Evolutionary conservation across 495 filamentous ascomycete species (phyloP).

Genomic region (Lindgomyces ingoldianus): DNA sequence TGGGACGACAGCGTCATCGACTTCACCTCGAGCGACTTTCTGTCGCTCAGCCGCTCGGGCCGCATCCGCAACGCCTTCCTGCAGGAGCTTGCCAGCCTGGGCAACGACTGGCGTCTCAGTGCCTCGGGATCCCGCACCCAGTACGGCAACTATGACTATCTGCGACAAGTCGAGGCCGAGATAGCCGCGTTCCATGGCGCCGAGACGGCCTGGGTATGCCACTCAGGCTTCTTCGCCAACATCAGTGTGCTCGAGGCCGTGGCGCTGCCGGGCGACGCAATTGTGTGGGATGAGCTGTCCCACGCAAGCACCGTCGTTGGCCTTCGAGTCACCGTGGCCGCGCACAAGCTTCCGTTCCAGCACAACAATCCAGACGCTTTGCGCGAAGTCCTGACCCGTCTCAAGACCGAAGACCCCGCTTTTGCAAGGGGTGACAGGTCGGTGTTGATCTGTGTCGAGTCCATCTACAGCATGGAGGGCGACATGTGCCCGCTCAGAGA

Average conservation of each 20-base stretch:
- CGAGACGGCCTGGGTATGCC: conserved; percentile 63
- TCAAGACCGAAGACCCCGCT: neutral
- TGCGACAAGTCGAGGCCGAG: conserved; percentile 60
- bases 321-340: conserved; percentile 66
- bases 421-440: conserved; percentile 58
- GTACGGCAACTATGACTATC: conserved; percentile 67
- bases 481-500: conserved; percentile 64
- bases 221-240: conserved; percentile 76
- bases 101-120: conserved; percentile 49
- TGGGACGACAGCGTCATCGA: conserved; percentile 49
- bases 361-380: neutral
- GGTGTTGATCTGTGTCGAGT: conserved; percentile 70
- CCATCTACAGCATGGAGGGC: conserved; percentile 80
- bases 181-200: conserved; percentile 67
- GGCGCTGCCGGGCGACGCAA: conserved; percentile 66
- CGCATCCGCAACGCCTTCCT: conserved; percentile 47
- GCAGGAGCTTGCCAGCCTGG: conserved; percentile 41
- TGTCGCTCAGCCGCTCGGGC: conserved; percentile 53
- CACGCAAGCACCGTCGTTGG: conserved; percentile 77
- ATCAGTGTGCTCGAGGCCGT: conserved; percentile 63
- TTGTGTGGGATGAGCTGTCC: conserved; percentile 71
- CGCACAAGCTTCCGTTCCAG: conserved; percentile 51
- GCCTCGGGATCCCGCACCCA: conserved; percentile 59
- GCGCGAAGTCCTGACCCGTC: neutral
- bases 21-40: conserved; percentile 63